phyloP scores from a whole-genome alignment of 2,329 filamentous ascomycete genomes.

The Claviceps sp. region DNA sequence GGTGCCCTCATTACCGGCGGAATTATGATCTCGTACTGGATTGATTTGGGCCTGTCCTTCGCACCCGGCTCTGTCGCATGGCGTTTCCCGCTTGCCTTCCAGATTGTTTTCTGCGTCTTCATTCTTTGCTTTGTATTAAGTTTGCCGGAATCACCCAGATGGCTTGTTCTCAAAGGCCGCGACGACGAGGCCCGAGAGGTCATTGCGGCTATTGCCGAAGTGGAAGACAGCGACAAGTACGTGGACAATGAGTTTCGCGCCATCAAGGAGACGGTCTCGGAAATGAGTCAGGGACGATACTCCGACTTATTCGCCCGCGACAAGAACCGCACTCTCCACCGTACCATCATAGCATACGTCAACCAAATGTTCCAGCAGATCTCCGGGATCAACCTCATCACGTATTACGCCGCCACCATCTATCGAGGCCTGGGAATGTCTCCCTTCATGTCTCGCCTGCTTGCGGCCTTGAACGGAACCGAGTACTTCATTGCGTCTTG shows the following conservation, averaged over 20 bases:
- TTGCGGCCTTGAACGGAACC: slow-evolving; percentile 27
- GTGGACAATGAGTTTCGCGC: slow-evolving; percentile 44
- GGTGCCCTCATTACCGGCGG: slow-evolving; percentile 43
- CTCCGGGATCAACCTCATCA: slow-evolving; percentile 49
- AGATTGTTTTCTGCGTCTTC: slow-evolving; percentile 44
- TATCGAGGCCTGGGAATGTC: slow-evolving; percentile 41
- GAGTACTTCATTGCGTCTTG: slow-evolving; percentile 51
- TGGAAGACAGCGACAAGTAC: slow-evolving; percentile 41
- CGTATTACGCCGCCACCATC: slow-evolving; percentile 48
- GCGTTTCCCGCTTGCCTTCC: slow-evolving; percentile 46
- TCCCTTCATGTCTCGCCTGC: slow-evolving; percentile 43
- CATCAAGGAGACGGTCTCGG: slow-evolving; percentile 55
- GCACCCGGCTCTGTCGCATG: slow-evolving; percentile 27
- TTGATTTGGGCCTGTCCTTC: slow-evolving; percentile 44
- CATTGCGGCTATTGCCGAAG: slow-evolving; percentile 38
- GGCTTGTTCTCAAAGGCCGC: slow-evolving; percentile 31
- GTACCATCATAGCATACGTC: slow-evolving; percentile 46
- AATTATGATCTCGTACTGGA: slow-evolving; percentile 46
- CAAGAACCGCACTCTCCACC: slow-evolving; percentile 42
- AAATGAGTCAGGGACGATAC: slow-evolving; percentile 49
- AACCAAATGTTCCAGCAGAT: slow-evolving; percentile 55
- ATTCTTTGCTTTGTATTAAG: slow-evolving; percentile 39
- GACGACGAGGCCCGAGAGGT: slow-evolving; percentile 34
- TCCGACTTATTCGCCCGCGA: slow-evolving; percentile 42
- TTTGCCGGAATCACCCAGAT: slow-evolving; percentile 40